Base-by-base conservation (phyloP, 1,284 basidiomycete species). In the Fomitopsis betulina region DNA sequence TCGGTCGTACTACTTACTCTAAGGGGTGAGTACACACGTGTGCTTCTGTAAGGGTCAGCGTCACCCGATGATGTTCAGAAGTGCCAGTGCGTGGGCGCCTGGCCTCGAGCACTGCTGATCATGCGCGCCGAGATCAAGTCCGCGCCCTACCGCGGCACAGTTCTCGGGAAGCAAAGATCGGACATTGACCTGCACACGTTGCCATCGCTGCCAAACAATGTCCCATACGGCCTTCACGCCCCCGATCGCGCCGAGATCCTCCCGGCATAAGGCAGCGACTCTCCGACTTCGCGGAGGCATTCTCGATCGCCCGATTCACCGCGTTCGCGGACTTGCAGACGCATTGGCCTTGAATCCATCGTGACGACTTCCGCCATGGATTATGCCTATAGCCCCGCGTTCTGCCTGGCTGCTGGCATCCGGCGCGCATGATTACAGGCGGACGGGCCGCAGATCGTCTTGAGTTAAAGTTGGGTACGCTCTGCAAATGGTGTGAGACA, bases 261-360 rank as follows among this genome's bases (percentile, higher is more conserved):
- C 27, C 35, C 35, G 35, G 27, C 23, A 45, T 45, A 4, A 45
- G 42, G 35, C 35, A 12, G 13, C 35, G 35, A 37, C 13, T 35
- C 35, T 35, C 35, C 35, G 13, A 23, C 42, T 45, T 45, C 42
- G 47, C 47, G 30, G 47, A 50, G 47, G 53, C 53, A 32, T n/a
- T 2, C 23, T 63, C 45, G 5, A 64, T 73, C 35, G 67, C 72
- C 53, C 71, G 63, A 2, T 75, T 63, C 0, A 79, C 32, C 12
- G 35, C 35, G 9, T 3, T 12, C 35, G 35, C 35, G 35, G 35
- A 37, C 2, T 37, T 15, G 35, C 13, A 3, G 35, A 37, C 35
- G 13, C 35, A 9, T 15, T 37, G 13, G 35, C 8, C 12, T 37
- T 12, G 35, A n/a, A n/a, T n/a, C n/a, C n/a, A n/a, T 37, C 35